Evolutionary conservation across 2,329 filamentous ascomycete genomes (phyloP), one percentile per base, ranked within the genome.

Genomic region (Hypoxylon sp.): DNA sequence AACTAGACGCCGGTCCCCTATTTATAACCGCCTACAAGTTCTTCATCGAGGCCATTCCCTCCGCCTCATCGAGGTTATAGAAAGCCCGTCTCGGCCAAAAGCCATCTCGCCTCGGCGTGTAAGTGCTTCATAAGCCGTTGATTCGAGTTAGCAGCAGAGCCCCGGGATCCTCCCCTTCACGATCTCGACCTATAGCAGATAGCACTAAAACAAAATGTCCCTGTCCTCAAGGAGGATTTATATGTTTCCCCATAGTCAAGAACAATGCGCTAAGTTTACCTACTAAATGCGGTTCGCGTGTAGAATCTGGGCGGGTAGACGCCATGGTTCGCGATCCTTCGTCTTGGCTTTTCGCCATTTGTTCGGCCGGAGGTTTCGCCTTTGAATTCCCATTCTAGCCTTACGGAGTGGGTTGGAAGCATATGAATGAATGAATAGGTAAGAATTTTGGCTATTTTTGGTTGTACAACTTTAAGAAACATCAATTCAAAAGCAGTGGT

Each of bases 321-420:
- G n/a, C n/a, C 66, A 68, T 59, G 61, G 60, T 61, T 65, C 48
- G 42, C 25, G 42, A 58, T 65, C 57, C 66, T 58, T 58, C 56
- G 40, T 25, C 17, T 64, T 20, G 44, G 56, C 33, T n/a, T 44
- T 20, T 5, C 4, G n/a, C 17, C 6, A 20, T 44, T 53, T 42
- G 35, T 27, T 27, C 33, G 33, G 17, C 27, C 22, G 13, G 25
- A 14, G 35, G 22, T 14, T 27, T 40, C 13, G 25, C n/a, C 30
- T 27, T 27, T 17, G 40, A 1, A 48, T 57, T 17, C 33, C 33
- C 8, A 30, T 20, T 49, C 33, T 40, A 8, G 31, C 27, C 20
- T 14, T 59, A 17, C 33, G 20, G 20, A 17, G 13, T 6, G 4
- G 17, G 42, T 27, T 17, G 14, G 14, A 46, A 17, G 27, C 4